Evolutionary conservation across 208 protist species (phyloP), one percentile per base, ranked within the genome.

Genomic region (Angomonas ambiguus): DNA sequence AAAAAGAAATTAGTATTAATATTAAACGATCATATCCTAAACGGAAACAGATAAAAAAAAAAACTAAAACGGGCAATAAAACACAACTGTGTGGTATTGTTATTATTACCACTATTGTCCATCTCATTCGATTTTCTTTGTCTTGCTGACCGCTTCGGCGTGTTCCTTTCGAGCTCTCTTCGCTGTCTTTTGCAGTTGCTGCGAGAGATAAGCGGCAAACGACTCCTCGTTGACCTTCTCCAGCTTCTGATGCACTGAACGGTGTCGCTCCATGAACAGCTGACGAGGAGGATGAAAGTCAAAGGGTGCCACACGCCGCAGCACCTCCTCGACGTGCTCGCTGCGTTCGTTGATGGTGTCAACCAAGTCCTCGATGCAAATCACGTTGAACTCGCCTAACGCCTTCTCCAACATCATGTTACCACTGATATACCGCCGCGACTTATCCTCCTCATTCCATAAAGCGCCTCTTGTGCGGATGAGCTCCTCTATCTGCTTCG

Each of bases 271-370:
- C 30, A 91, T 45, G 65, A 93, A 92, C 51, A 94, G 82, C 79
- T 96, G 88, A 1, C 86, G 83, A 2, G 91, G 91, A 27, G 91
- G 91, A 67, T 96, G 87, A 75, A 96, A 92, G 64, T 94, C 83
- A 53, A 96, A 96, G 31, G 91, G 91, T 5, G 88, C 87, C 25
- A 96, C 77, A 71, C 74, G 80, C 5, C 71, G 55, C 25, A 94
- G 74, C 2, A 93, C 73, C 57, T 78, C 77, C 62, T 92, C 78
- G 13, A 92, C 79, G 55, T 91, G 76, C 56, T 91, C 84, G 1
- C 71, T 59, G 22, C 79, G 78, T 5, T 71, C 77, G 4, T 75
- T 72, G 35, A 96, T 92, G 16, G 72, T 77, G 38, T 93, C 85
- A 18, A 88, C 87, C 13, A 96, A 76, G 32, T 96, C 91, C 69